Evolutionary conservation across 2,329 filamentous ascomycete species (phyloP), one percentile per base, ranked within the genome.

Genomic region (Neospermospora avenae): DNA sequence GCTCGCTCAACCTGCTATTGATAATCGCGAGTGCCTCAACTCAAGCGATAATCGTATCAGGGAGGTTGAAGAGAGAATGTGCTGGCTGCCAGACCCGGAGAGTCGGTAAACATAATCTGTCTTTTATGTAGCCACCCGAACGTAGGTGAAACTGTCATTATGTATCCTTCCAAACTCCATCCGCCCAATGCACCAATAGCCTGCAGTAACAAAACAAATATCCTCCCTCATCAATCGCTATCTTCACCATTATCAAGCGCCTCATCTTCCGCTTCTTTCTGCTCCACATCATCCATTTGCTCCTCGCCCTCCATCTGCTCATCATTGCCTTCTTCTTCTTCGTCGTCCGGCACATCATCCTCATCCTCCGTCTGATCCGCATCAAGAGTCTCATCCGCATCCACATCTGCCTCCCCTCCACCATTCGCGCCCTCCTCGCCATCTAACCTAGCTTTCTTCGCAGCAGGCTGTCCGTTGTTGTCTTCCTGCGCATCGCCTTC

Each of bases 201-300:
- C 48, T 16, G 34, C 49, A 37, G 45, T 55, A 45, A 28, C 53
- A 37, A n/a, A 42, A 35, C 34, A 34, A 25, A 18, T 16, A 22
- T 16, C 22, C 31, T 42, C 13, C 8, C 16, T n/a, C 22, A 28
- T 69, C 61, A 70, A 58, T 71, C 69, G 37, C 69, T 71, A 60
- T 86, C 84, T 55, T 83, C 80, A 11, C 81, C 84, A 69, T 79
- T 76, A 65, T 86, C 84, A 60, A 87, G 72, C 13, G 84, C 86
- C 65, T 88, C 86, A 59, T 77, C 81, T 8, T 77, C 75, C 2
- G 68, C 72, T 42, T 77, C 77, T 20, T 78, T 77, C 3, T 79
- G 79, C 64, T 77, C 80, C 51, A 83, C 80, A 37, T 84, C 81
- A 42, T 82, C 81, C 37, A 80, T 78, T 10, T 80, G 79, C 4